phyloP scores from a whole-genome alignment of 768 basidiomycete species.

The Pulveroboletus sp. region DNA sequence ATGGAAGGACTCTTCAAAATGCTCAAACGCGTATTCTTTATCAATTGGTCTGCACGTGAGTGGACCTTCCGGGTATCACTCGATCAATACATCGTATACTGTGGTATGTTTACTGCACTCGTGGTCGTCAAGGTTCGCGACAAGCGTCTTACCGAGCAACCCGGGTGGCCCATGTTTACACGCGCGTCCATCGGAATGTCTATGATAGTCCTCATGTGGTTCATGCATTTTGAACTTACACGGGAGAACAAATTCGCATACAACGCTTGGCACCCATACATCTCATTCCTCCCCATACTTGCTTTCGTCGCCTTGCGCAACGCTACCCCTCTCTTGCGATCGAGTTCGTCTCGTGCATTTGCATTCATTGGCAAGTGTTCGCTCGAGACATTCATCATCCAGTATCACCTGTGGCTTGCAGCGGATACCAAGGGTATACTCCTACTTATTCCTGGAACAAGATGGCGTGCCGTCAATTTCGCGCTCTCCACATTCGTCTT shows the following conservation, averaged over 20 bases:
- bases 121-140: constrained; percentile 75
- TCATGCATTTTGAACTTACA: constrained; percentile 75
- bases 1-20: constrained; percentile 63
- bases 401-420: constrained; percentile 86
- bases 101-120: constrained; percentile 79
- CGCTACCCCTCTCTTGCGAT: constrained; percentile 66
- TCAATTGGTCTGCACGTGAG: constrained; percentile 82
- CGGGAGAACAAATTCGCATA: constrained; percentile 82
- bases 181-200: constrained; percentile 52
- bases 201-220: constrained; percentile 62
- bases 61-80: constrained; percentile 88
- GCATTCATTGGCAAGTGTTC: constrained; percentile 85
- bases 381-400: constrained; percentile 88
- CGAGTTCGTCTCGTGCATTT: constrained; percentile 65
- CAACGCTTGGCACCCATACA: constrained; percentile 81
- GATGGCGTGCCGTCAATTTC: constrained; percentile 76
- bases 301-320: constrained; percentile 79
- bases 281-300: constrained; percentile 77
- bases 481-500: constrained; percentile 74
- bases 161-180: constrained; percentile 56
- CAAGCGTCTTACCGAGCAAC: constrained; percentile 63
- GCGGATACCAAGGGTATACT: constrained; percentile 82
- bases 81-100: constrained; percentile 87
- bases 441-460: constrained; percentile 70
- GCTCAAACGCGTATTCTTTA: constrained; percentile 63